Base-by-base conservation (phyloP, 805 yeast species). In the Barnettozyma wickerhamii region DNA sequence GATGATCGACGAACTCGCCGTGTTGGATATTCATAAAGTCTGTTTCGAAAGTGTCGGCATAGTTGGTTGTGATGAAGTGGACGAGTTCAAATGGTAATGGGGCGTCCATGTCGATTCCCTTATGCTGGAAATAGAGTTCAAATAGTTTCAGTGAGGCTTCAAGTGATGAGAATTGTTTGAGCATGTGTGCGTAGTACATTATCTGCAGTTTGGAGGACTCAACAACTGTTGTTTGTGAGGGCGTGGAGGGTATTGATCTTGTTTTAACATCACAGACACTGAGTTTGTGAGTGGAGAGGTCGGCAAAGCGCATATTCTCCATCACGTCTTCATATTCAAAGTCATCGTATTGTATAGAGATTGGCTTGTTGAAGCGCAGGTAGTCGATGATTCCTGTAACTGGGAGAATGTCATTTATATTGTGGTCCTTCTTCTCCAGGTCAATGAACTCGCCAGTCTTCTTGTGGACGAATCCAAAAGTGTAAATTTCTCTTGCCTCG, bases 351-450 rank as follows among this genome's bases (percentile, higher is more conserved):
- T 20, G 38, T 10, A 18, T 19, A 6, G 9, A 4, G 7, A 41
- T 19, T 6, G 35, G 37, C 4, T 28, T 5, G n/a, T 44, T 32
- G 4, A 52, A 17, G 9, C 47, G 39, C 38, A 20, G 37, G 18
- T 71, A 72, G 57, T 82, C 90, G 19, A 81, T 71, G 1, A 83
- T 64, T 2, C 90, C 93, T 53, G 85, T 79, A 6, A 81, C 67
- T 18, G 80, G 56, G 2, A 77, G 65, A 35, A 10, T 29, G 1
- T 28, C 33, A 5, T 20, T 6, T 15, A 36, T 1, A 18, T 36
- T 15, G 12, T 20, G 17, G 7, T 20, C 63, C 60, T 20, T 13
- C 10, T 20, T 13, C 10, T 29, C 18, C 19, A n/a, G 31, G 7
- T 63, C 52, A 2, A 37, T 32, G 10, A 55, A 50, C 3, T 37